A percentile compares a stretch with the other conserved stretches of the same genome.
phyloP scores from a whole-genome alignment of 2,329 filamentous ascomycete genomes.

The Alternaria dauci region DNA sequence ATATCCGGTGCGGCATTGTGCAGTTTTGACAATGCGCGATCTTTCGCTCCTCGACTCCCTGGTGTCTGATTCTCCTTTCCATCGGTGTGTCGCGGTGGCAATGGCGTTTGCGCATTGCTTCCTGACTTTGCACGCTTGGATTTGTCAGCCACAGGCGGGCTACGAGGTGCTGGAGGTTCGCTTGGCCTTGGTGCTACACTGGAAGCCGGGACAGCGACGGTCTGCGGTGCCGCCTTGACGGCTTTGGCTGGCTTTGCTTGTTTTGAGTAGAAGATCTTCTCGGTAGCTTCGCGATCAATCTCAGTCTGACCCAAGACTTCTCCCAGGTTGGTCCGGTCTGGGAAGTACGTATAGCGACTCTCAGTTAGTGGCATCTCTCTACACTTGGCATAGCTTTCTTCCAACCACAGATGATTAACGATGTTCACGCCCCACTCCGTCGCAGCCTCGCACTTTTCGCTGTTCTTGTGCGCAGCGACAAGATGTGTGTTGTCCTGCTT shows the following conservation, averaged over 20 bases:
- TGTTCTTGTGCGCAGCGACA: slow-evolving; percentile 85
- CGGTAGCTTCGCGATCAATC: slow-evolving; percentile 75
- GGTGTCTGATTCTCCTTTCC: slow-evolving; percentile 89
- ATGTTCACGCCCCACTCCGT: slow-evolving; percentile 91
- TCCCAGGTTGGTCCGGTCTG: slow-evolving; percentile 85
- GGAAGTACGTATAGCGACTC: slow-evolving; percentile 84
- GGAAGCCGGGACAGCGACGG: slow-evolving; percentile 28
- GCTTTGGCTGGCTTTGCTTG: slow-evolving; percentile 35
- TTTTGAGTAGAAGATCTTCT: slow-evolving; percentile 69
- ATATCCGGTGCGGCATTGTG: slow-evolving; percentile 85
- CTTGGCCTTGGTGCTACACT: slow-evolving; percentile 25
- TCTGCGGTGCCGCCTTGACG: slow-evolving; percentile 27
- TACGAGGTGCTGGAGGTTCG: slow-evolving; percentile 16
- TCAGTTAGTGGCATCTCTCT: slow-evolving; percentile 76
- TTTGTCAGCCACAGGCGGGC: slow-evolving; percentile 35
- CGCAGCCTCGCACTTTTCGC: slow-evolving; percentile 93
- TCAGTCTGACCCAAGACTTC: slow-evolving; percentile 92
- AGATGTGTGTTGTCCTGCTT: slow-evolving; percentile 95
- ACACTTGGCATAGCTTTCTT: slow-evolving; percentile 95
- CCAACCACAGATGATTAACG: slow-evolving; percentile 95
- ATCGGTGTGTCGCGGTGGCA: slow-evolving; percentile 45
- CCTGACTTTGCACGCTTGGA: slow-evolving; percentile 36
- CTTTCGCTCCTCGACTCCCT: slow-evolving; percentile 86
- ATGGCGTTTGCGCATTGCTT: slow-evolving; percentile 60
- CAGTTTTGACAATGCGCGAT: slow-evolving; percentile 78